Conservation (phyloP, 805 yeast species). For the Helenozyma baotianmanensis region DNA sequence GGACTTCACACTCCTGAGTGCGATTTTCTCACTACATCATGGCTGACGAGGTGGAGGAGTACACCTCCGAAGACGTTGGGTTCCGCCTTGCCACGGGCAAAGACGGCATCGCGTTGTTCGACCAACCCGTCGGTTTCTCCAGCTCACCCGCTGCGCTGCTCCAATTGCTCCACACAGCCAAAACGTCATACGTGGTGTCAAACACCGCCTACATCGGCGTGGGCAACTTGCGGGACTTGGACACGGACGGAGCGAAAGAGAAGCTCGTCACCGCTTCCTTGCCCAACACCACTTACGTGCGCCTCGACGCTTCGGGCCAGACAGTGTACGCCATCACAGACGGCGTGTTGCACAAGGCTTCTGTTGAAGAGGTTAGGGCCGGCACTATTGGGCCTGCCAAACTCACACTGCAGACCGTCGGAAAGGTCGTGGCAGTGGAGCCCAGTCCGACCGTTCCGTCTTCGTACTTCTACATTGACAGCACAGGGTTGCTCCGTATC, state of each 20-base stretch:
- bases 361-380: constrained; percentile 6
- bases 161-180: constrained; percentile 28
- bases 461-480: constrained; percentile 13
- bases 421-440: constrained; percentile 13
- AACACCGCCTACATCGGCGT: constrained; percentile 30
- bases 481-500: constrained; percentile 7
- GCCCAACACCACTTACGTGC: constrained; percentile 15
- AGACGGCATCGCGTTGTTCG: constrained; percentile 23
- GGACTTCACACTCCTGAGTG: too few relatives aligned
- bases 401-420: too few relatives aligned
- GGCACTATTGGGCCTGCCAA: too few relatives aligned
- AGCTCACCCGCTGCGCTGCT: constrained; percentile 9
- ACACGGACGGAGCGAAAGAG: constrained; percentile 13
- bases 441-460: constrained; percentile 17
- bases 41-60: constrained; percentile 10
- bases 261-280: constrained; percentile 4
- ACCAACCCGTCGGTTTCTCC: constrained; percentile 26
- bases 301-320: constrained; percentile 15
- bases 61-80: constrained; percentile 39
- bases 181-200: constrained; percentile 33
- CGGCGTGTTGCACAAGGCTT: constrained; percentile 16
- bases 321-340: constrained; percentile 23
- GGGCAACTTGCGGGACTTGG: constrained; percentile 30
- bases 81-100: constrained; percentile 37
- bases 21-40: too few relatives aligned